Base-by-base conservation (phyloP, 2,329 filamentous ascomycete genomes). In the Emmonsiellopsis sp. region DNA sequence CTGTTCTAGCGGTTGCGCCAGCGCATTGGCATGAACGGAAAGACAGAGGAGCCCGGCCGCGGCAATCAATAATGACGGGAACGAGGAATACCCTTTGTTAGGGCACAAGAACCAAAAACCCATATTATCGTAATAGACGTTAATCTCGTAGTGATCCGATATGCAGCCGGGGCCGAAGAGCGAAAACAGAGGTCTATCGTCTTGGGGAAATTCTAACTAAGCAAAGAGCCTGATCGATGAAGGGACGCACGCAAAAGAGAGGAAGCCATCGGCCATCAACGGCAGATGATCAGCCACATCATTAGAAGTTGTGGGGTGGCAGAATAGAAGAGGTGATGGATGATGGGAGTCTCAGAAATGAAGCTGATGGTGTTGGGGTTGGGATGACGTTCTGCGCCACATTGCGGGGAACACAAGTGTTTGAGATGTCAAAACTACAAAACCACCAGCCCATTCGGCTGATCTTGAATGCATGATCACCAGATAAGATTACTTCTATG, bases 21-120 rank as follows among this genome's bases (percentile, higher is more conserved):
- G 63, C 60, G 65, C 65, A 63, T 65, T 59, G 53, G 57, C 57
- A 56, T 49, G 44, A 67, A 53, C 15, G 56, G 52, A 53, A 63
- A 54, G 57, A 60, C 57, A 53, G 55, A 55, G 54, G 50, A 59
- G 52, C 57, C 57, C 20, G 47, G 26, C 42, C 31, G 55, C 13
- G 7, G 32, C n/a, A 43, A 54, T 7, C 10, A 50, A 48, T 38
- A 50, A 51, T 5, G 46, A 47, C 53, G 49, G 31, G 38, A 51
- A 47, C 40, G 52, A 31, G 40, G 50, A n/a, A 10, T 35, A 31
- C 40, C 50, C 20, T 37, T 43, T 53, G 46, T 41, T 13, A 30
- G 38, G 43, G 41, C 20, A 16, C 41, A 46, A 55, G 11, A 49
- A 40, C 11, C 34, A 26, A 31, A 35, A 43, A 32, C n/a, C 49